Base-by-base conservation (phyloP, 352 stramenopile genomes). In the Globisporangium spiculum region DNA sequence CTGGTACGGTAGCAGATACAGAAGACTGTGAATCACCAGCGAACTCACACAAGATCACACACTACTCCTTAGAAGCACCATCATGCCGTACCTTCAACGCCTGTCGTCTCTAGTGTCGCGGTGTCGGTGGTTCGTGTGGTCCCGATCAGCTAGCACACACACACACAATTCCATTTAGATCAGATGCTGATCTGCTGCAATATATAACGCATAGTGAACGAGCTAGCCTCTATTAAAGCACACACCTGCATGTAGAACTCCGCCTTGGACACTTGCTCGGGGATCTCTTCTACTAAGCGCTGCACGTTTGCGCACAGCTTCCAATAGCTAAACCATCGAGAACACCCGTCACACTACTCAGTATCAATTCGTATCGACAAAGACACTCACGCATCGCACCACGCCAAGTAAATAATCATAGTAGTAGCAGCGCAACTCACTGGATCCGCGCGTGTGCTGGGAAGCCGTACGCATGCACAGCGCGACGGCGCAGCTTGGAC, bases 21-120 rank as follows among this genome's bases (percentile, higher is more conserved):
- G 38, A 12, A 56, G 6, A 46, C 0, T 2, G 10, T 59, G 10
- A 36, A 12, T 30, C 14, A 38, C 36, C 7, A 60, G 27, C 27
- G 41, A 27, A 3, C 5, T n/a, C 16, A 63, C 34, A 2, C 52
- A 20, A 5, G 22, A 48, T 48, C 41, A 48, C 41, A 20, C 14
- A 48, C 16, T n/a, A 18, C 16, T 20, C 16, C 41, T 2, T n/a
- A 14, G 16, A n/a, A 14, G 8, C 1, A 16, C 41, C 8, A 20
- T 4, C 16, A 48, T 48, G 41, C n/a, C 22, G 16, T n/a, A 83
- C 80, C 84, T 83, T 94, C 86, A 9, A 92, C 67, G 9, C 83
- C 83, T 1, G 78, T 94, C 3, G 66, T 70, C 38, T 79, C 73
- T 1, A 94, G 67, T 20, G 62, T 57, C 20, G 75, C 75, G 14